Evolutionary conservation across 352 stramenopile genomes (phyloP), one percentile per base, ranked within the genome.

Genomic region (Phytopythium oedochilum): DNA sequence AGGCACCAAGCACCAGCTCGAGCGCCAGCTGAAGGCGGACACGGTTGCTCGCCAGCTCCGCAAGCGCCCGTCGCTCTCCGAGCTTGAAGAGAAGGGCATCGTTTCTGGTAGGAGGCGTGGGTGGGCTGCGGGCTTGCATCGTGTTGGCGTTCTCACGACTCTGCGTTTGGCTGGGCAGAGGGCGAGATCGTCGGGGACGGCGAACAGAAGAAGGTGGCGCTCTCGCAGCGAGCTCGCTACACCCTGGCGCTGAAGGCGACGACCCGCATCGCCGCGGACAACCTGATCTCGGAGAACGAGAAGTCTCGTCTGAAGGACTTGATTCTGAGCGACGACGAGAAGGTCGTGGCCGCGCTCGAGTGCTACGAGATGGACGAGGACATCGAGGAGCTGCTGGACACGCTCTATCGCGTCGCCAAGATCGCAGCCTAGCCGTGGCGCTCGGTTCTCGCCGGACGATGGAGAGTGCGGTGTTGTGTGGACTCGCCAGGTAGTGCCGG

Each of bases 371-470:
- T 78, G 45, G 83, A 94, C 61, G 74, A 88, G 51, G 79, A 94
- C 62, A 86, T 93, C 28, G 78, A 93, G 31, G 85, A 89, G 56
- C 86, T 93, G 75, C 77, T 94, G 44, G 85, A 94, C 59, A 88
- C 78, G 52, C 61, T 94, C 32, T 90, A 89, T 44, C 78, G 81
- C 28, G 76, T 93, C 17, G 80, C 83, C 2, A 91, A 91, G 57
- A 57, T 83, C 32, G 59, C 61, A 26, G 45, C 17, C 2, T 51
- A 53, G 57, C 25, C 46, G 38, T 39, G 35, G 53, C 28, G 46
- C 23, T 42, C 5, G 6, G 4, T 23, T 26, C 31, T 35, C 35
- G 25, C 26, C n/a, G 17, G 29, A 20, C 44, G 12, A 9, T 23
- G 17, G n/a, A n/a, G 44, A 18, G 3, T 23, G 23, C 25, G 6